Evolutionary conservation across 2,329 filamentous ascomycete species (phyloP).

Genomic region (Fusarium piperis): DNA sequence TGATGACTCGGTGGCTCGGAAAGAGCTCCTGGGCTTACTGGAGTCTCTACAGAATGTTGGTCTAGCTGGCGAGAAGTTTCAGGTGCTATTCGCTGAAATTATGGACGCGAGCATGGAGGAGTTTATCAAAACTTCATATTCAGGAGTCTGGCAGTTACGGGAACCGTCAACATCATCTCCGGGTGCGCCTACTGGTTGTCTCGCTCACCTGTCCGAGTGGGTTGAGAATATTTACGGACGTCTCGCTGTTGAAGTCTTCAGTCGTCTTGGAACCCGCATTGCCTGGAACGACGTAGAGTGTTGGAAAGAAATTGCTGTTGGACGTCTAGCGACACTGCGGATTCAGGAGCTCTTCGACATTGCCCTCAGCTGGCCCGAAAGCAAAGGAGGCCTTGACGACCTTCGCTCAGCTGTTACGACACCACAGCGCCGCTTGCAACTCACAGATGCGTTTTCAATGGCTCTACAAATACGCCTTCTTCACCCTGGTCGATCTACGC

Average conservation of each 20-base stretch:
- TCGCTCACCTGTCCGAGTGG: slow-evolving; percentile 71
- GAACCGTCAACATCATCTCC: slow-evolving; percentile 29
- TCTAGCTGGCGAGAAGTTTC: slow-evolving; percentile 73
- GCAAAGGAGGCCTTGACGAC: slow-evolving; percentile 77
- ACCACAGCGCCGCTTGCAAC: slow-evolving; percentile 72
- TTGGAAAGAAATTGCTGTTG: slow-evolving; percentile 76
- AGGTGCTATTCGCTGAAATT: slow-evolving; percentile 76
- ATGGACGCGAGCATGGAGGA: slow-evolving; percentile 73
- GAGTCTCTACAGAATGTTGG: slow-evolving; percentile 71
- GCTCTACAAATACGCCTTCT: slow-evolving; percentile 73
- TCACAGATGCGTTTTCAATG: slow-evolving; percentile 75
- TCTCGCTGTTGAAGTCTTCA: slow-evolving; percentile 70
- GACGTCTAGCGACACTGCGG: slow-evolving; percentile 73
- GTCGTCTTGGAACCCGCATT: slow-evolving; percentile 56
- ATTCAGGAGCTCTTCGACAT: slow-evolving; percentile 82
- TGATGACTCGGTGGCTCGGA: slow-evolving; percentile 52
- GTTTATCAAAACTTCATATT: slow-evolving; percentile 70
- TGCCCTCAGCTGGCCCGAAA: slow-evolving; percentile 77
- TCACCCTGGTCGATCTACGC: slow-evolving; percentile 79
- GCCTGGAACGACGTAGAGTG: slow-evolving; percentile 68
- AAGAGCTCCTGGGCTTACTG: slow-evolving; percentile 65
- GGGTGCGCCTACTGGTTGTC: slow-evolving; percentile 60
- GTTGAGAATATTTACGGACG: slow-evolving; percentile 73
- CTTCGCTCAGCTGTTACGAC: slow-evolving; percentile 76
- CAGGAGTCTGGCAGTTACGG: slow-evolving; percentile 65